Evolutionary conservation across 768 basidiomycete species (phyloP).

Genomic region (Panaeolus cyanescens): DNA sequence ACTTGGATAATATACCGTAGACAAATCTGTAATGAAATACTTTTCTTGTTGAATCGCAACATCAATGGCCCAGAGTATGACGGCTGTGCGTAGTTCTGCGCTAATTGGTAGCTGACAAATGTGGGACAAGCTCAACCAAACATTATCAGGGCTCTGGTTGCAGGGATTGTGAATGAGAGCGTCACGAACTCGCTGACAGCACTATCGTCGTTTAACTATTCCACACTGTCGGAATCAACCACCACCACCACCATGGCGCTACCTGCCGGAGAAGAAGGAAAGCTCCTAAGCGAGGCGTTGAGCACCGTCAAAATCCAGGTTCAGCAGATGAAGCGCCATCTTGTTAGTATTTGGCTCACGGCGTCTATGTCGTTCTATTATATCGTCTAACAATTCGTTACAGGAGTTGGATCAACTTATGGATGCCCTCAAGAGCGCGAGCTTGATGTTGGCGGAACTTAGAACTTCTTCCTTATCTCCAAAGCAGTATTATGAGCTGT

Average conservation of each 20-base stretch:
- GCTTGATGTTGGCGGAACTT: slow-evolving; percentile 95
- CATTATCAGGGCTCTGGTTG: neutral
- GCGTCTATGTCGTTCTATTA: slow-evolving; percentile 3
- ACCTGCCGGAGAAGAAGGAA: slow-evolving; percentile 72
- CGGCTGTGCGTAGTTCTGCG: neutral
- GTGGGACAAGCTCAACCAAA: neutral
- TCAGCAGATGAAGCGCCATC: slow-evolving; percentile 92
- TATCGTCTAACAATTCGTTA: slow-evolving; percentile 10
- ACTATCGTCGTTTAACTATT: slow-evolving; percentile 8
- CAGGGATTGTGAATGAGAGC: neutral
- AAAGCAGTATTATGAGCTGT: slow-evolving; percentile 99
- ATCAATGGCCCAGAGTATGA: too few species aligned
- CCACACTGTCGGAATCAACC: slow-evolving; percentile 14
- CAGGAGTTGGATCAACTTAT: slow-evolving; percentile 96
- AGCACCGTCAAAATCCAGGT: slow-evolving; percentile 90
- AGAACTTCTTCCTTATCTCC: slow-evolving; percentile 91
- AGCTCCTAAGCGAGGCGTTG: slow-evolving; percentile 81
- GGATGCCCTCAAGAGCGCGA: slow-evolving; percentile 97
- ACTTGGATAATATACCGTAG: too few species aligned
- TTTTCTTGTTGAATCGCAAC: too few species aligned
- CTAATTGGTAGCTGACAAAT: neutral
- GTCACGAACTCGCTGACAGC: slow-evolving; percentile 10
- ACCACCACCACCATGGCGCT: slow-evolving; percentile 35
- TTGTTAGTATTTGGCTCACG: slow-evolving; percentile 52
- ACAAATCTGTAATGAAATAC: too few species aligned